These are phyloP conservation scores for Penicillium roqueforti DNA, from an alignment of 495 filamentous ascomycete genomes.

Conservation along the genomic window DNA sequence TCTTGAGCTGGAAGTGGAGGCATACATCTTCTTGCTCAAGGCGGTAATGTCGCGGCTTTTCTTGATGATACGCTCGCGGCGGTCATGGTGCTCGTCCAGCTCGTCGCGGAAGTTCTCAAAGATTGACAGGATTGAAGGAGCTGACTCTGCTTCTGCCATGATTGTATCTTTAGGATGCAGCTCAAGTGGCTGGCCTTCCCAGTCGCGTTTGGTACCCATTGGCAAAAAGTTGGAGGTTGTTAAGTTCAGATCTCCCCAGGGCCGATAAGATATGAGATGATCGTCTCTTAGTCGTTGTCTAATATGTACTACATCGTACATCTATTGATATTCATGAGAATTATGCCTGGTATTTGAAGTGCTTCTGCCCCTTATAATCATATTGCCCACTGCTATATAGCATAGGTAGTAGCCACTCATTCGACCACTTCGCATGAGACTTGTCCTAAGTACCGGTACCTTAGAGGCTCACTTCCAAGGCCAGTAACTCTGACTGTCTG, in stretches of 20 bases:
- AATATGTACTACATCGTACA: neutral
- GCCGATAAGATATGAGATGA: slow-evolving; percentile 19
- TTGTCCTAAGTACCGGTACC: slow-evolving; percentile 25
- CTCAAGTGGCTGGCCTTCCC: slow-evolving; percentile 52
- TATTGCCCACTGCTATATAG: neutral
- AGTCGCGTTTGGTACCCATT: slow-evolving; percentile 55
- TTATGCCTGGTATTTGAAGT: neutral
- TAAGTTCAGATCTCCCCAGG: slow-evolving; percentile 5
- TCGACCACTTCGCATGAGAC: slow-evolving; percentile 7
- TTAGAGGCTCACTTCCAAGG: slow-evolving; percentile 35
- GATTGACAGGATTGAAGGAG: slow-evolving; percentile 58
- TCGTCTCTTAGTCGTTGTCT: neutral
- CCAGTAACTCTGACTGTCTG: slow-evolving; percentile 38
- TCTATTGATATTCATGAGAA: neutral
- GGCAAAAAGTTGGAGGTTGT: slow-evolving; percentile 8
- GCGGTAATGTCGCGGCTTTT: slow-evolving; percentile 87
- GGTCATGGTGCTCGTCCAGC: slow-evolving; percentile 91
- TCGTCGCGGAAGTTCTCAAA: slow-evolving; percentile 83
- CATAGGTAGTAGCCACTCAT: slow-evolving; percentile 2
- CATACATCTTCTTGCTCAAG: slow-evolving; percentile 91
- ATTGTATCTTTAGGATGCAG: slow-evolving; percentile 23
- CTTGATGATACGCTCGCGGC: slow-evolving; percentile 85
- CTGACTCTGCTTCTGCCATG: slow-evolving; percentile 20
- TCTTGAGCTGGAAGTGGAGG: neutral
- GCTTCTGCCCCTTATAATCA: neutral